Base-by-base conservation (phyloP, 1,139 yeast species). In the Pichia sp. region DNA sequence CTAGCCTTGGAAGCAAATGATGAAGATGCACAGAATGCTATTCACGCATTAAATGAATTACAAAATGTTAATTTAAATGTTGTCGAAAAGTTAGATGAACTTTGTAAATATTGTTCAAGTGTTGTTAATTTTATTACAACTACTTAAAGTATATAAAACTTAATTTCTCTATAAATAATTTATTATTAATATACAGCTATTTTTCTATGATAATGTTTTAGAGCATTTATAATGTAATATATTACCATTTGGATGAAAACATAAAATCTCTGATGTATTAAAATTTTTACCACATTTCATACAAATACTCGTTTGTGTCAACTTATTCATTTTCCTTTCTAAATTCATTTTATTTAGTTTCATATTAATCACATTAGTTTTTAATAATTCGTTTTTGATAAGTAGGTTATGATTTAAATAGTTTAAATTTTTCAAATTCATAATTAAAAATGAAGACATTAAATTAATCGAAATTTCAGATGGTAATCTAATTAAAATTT, bases 61-160 rank as follows among this genome's bases (percentile, higher is more conserved):
- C 62, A 59, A 1, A 74, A 78, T 0, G 63, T 87, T 40, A 66
- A 66, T 12, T 55, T 59, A 24, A 55, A 51, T 0, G 74, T 71
- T 44, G 69, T 72, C 35, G 69, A 68, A 11, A 70, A 72, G 29
- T 63, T 92, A 57, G 95, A 87, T 55, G 77, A 75, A 30, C 65
- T 87, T 49, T 78, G 80, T 28, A 86, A 89, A 60, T 89, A 82
- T 65, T 87, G 96, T 62, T 73, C 94, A 1, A 94, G 96, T 50
- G 90, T 90, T 10, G 68, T 87, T 36, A 75, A 71, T 53, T 82
- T 86, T 57, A 69, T 89, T 40, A 60, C 70, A 7, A 64, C 72
- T 30, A 65, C 66, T 35, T 70, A 60, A 45, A 24, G 6, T 25
- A 31, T 30, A 32, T 38, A 25, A 29, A 31, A 37, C 30, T 40